Evolutionary conservation across 148 eudicot genomes (phyloP).

Genomic region (Silene conica): DNA sequence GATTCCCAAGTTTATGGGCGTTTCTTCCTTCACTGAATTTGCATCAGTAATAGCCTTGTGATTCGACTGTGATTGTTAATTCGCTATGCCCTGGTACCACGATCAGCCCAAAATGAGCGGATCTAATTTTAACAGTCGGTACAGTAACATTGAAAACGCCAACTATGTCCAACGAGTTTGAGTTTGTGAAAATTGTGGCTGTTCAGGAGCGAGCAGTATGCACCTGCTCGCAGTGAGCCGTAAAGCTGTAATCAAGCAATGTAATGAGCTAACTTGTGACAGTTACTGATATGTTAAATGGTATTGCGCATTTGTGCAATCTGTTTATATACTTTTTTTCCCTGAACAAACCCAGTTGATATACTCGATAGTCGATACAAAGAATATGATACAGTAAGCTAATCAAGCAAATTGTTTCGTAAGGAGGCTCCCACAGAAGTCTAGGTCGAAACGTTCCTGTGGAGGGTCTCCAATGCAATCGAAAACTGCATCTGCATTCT

Average conservation of each 20-base stretch:
- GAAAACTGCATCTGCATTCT: constrained; percentile 90
- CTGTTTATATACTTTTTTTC: no score
- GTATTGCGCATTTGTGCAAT: not conserved
- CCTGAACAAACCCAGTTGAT: not conserved
- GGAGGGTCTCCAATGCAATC: constrained; percentile 99
- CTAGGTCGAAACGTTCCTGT: constrained; percentile 79
- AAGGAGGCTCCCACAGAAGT: constrained; percentile 75
- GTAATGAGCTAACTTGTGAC: not conserved
- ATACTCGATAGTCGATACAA: not conserved
- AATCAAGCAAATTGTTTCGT: constrained; percentile 57
- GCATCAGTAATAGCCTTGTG: not conserved
- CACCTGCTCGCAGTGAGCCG: no score
- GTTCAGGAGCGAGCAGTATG: no score
- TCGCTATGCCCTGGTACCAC: not conserved
- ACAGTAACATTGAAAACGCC: no score
- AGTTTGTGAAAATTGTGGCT: no score
- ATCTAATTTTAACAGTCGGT: no score
- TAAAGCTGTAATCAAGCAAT: not conserved
- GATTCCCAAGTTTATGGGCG: not conserved
- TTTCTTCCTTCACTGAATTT: not conserved
- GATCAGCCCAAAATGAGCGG: not conserved
- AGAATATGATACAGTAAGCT: not conserved
- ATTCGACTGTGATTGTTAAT: not conserved
- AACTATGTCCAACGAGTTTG: no score
- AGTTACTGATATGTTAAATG: not conserved